phyloP scores from a whole-genome alignment of 2,329 filamentous ascomycete species.

The Paramyrothecium roridum region DNA sequence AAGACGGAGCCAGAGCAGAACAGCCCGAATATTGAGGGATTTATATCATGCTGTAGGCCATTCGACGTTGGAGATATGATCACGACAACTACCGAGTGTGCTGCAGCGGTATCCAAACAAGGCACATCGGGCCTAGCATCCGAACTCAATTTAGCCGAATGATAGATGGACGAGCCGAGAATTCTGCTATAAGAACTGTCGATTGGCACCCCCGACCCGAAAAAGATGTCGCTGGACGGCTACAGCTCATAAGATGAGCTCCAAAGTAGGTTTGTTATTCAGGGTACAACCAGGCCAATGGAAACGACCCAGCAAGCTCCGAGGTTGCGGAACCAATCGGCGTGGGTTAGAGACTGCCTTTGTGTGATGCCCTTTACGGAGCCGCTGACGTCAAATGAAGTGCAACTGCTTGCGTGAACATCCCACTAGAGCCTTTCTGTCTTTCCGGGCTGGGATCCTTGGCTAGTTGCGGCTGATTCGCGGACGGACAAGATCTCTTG shows the following conservation, averaged over 20 bases:
- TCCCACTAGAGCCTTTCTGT: too few relatives aligned
- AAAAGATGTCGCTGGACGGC: neutral
- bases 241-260: too few relatives aligned
- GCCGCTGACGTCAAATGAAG: neutral
- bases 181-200: too few relatives aligned
- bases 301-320: neutral
- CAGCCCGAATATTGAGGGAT: neutral
- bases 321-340: neutral
- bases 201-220: too few relatives aligned
- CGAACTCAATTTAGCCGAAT: conserved; percentile 6
- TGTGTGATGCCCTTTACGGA: neutral
- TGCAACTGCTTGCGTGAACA: neutral
- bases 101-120: conserved; percentile 6
- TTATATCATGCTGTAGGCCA: neutral
- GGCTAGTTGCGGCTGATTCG: too few relatives aligned
- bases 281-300: neutral
- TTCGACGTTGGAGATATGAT: too few relatives aligned
- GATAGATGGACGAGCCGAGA: neutral
- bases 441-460: too few relatives aligned
- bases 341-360: neutral
- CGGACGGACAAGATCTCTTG: too few relatives aligned
- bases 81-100: neutral
- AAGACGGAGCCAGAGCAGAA: neutral
- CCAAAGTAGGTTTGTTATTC: neutral
- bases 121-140: conserved; percentile 17